Evolutionary conservation across 129 eudicot genomes (phyloP).

Genomic region (Lactuca saligna): DNA sequence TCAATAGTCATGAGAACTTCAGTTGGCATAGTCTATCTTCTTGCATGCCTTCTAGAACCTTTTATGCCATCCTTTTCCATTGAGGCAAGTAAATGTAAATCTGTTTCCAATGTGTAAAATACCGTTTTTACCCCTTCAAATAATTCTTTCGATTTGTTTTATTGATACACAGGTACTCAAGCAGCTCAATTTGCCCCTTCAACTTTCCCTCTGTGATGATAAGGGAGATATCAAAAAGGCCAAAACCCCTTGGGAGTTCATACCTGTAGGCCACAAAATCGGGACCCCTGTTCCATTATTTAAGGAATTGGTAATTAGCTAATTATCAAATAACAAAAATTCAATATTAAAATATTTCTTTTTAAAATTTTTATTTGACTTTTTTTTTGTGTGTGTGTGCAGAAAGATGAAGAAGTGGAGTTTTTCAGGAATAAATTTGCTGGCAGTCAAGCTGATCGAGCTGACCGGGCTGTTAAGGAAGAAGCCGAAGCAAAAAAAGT

Average conservation of each 20-base stretch:
- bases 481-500: constrained; percentile 81
- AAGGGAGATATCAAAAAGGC: constrained; percentile 67
- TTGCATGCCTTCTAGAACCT: constrained; percentile 88
- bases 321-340: no score
- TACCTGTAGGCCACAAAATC: constrained; percentile 77
- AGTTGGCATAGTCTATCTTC: constrained; percentile 84
- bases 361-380: constrained; percentile 1
- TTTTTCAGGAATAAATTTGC: constrained; percentile 76
- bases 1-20: constrained; percentile 85
- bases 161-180: constrained; percentile 60
- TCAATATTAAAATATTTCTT: no score
- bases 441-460: constrained; percentile 99
- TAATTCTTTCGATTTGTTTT: not conserved
- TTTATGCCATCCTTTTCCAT: constrained; percentile 92
- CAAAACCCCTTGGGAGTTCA: constrained; percentile 76
- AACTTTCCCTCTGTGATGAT: constrained; percentile 72
- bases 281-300: constrained; percentile 97
- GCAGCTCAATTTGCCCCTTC: constrained; percentile 75
- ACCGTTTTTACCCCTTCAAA: not conserved
- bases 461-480: constrained; percentile 83
- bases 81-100: constrained; percentile 52
- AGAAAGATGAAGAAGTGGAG: constrained; percentile 87
- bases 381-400: constrained; percentile 22
- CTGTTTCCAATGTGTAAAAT: not conserved
- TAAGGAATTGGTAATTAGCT: constrained; percentile 67